These are phyloP conservation scores for Coemansia sp. DNA, from an alignment of 192 early-diverging fungal species.

Conservation along the genomic window DNA sequence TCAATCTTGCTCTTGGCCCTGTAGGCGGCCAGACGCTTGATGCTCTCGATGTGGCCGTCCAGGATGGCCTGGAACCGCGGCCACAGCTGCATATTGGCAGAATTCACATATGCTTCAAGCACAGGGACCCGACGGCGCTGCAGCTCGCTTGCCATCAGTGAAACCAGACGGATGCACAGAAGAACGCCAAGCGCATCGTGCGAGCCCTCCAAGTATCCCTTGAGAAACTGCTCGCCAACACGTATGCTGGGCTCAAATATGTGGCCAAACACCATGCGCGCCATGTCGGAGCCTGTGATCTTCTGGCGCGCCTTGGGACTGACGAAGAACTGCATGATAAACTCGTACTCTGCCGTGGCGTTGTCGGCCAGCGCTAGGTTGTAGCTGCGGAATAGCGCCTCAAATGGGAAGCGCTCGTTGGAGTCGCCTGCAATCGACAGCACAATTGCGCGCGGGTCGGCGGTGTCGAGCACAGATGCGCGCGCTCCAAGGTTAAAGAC, in stretches of 20 bases:
- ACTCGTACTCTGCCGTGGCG: slow-evolving; percentile 92
- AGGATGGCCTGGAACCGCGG: slow-evolving; percentile 82
- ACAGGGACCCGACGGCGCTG: slow-evolving; percentile 75
- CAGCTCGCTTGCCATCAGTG: slow-evolving; percentile 76
- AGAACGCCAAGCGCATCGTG: slow-evolving; percentile 90
- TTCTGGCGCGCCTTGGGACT: slow-evolving; percentile 62
- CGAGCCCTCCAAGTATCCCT: slow-evolving; percentile 71
- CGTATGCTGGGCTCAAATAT: slow-evolving; percentile 75
- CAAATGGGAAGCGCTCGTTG: slow-evolving; percentile 63
- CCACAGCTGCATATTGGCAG: slow-evolving; percentile 93
- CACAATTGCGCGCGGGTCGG: slow-evolving; percentile 86
- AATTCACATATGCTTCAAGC: slow-evolving; percentile 85
- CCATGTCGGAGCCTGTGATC: slow-evolving; percentile 60
- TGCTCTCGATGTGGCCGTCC: slow-evolving; percentile 88
- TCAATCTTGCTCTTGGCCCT: slow-evolving; percentile 59
- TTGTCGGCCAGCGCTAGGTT: slow-evolving; percentile 92
- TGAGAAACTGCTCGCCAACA: slow-evolving; percentile 59
- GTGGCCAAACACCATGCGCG: slow-evolving; percentile 74
- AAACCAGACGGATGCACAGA: slow-evolving; percentile 86
- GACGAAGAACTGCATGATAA: slow-evolving; percentile 88
- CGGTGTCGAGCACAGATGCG: slow-evolving; percentile 69
- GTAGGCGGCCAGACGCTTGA: slow-evolving; percentile 67
- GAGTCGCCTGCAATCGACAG: slow-evolving; percentile 48
- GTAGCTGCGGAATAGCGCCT: slow-evolving; percentile 88
- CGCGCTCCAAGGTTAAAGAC: slow-evolving; percentile 84